Conservation (phyloP, 2,329 filamentous ascomycete species). For the Fusarium equiseti region DNA sequence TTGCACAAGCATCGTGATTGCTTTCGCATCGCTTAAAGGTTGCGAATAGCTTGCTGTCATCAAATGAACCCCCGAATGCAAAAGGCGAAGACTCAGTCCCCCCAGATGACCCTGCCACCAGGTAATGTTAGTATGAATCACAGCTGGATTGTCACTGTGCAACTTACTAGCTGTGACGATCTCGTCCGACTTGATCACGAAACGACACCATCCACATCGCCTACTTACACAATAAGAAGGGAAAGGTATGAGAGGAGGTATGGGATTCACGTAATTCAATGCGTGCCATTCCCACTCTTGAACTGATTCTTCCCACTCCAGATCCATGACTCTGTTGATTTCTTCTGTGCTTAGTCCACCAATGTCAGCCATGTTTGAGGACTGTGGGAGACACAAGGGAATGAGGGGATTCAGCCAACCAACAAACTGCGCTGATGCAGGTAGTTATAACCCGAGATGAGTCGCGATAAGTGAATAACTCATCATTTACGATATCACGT, state of each 20-base stretch:
- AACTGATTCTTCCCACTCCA: slow-evolving; percentile 23
- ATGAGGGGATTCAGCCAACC: not conserved
- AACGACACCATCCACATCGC: slow-evolving; percentile 34
- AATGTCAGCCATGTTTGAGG: not conserved
- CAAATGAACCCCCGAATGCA: not conserved
- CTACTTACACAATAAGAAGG: slow-evolving; percentile 30
- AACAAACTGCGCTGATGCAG: not conserved
- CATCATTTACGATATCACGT: slow-evolving; percentile 19
- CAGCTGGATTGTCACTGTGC: not conserved
- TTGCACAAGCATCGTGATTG: slow-evolving; percentile 19
- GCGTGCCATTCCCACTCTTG: slow-evolving; percentile 25
- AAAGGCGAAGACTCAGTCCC: slow-evolving; percentile 18
- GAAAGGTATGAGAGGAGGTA: slow-evolving; percentile 12
- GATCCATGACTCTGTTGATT: slow-evolving; percentile 23
- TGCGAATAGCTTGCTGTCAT: slow-evolving; percentile 8
- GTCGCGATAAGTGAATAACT: not conserved
- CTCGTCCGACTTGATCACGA: slow-evolving; percentile 20
- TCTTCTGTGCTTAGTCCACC: slow-evolving; percentile 20
- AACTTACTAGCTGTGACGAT: slow-evolving; percentile 18
- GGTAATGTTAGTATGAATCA: not conserved
- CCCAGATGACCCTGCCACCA: slow-evolving; percentile 6
- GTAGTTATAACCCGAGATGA: not conserved
- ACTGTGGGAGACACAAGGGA: not conserved
- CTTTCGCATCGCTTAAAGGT: slow-evolving; percentile 24
- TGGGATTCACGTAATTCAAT: slow-evolving; percentile 2